Base-by-base conservation (phyloP, 768 basidiomycete species). In the Scleroderma bovista region DNA sequence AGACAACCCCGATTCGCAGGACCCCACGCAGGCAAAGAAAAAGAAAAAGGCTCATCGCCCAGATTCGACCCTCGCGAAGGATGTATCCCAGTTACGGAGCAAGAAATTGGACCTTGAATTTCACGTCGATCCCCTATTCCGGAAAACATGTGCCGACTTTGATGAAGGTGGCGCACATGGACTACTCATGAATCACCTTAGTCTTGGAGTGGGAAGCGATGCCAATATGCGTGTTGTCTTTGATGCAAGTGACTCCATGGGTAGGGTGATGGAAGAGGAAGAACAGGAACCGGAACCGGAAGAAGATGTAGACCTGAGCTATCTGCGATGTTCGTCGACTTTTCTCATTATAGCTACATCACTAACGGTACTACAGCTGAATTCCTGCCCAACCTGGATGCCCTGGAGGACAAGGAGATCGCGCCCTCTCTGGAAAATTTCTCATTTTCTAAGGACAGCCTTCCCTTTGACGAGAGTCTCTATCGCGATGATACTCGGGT, bases 151-250 rank as follows among this genome's bases (percentile, higher is more conserved):
- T 60, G 95, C 91, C 20, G 96, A 99, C 63, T 98, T 99, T 60
- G 96, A 99, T 64, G 96, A 99, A 67, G 96, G 94, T 37, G 95
- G 96, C 43, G 96, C 96, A 0, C 85, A 90, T 52, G 96, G 96
- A 11, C 70, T 99, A 42, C 72, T 99, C 29, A 95, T 98, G 94
- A 98, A 99, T 62, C 96, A 99, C 62, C 75, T 99, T 37, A 78
- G 79, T 46, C 60, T 91, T 47, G 88, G 86, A 17, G 73, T 85
- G 1, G 88, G 88, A 3, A 79, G 77, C 16, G 91, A 94, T 51
- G 87, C 88, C 3, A 82, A 81, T 36, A 75, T 97, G 65, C 76
- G 93, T 51, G 88, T 99, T 45, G 89, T 98, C 23, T 99, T 99
- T 58, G 95, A 98, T 65, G 94, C 93, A 5, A 86, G 94, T 50